Evolutionary conservation across 208 protist species (phyloP), one percentile per base, ranked within the genome.

Genomic region (Porcisia hertigi): DNA sequence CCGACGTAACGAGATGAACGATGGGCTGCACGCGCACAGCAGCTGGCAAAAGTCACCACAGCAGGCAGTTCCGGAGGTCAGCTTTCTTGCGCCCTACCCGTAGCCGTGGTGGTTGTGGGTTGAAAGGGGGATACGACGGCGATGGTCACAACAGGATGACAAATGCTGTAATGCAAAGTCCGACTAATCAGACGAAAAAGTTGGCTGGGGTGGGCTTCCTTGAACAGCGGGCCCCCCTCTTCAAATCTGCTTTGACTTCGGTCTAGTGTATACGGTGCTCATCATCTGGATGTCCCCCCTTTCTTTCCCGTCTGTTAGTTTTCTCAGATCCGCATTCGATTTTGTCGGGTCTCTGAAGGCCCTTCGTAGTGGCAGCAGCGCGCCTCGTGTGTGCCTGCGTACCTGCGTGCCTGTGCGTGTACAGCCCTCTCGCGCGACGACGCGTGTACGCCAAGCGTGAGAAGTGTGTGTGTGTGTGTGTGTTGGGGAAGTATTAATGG

Each of bases 31-130:
- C 63, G 62, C 82, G 39, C 91, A 97, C 81, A 94, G 90, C 78
- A 95, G 91, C 83, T 97, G 92, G 90, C 91, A 96, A 79, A 96
- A 95, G 77, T 94, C 90, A 3, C 92, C 89, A 30, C 93, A 97
- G 82, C 93, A 97, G 86, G 73, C 91, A 8, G 92, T 97, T n/a
- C 93, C 92, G 8, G 93, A 94, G 73, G 80, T 97, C 3, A 86
- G 86, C 81, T 94, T 96, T 75, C 53, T 95, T 60, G 90, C 93
- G 0, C 93, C 91, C 1, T 94, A 81, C 58, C 92, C 90, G 59
- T 96, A 90, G 9, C 39, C 45, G 45, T 43, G 14, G 65, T 25
- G 41, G 23, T 23, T 25, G n/a, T 49, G 45, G 45, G 62, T 9
- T 66, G 62, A n/a, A 41, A 41, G n/a, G 2, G 62, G 62, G 25